These are phyloP conservation scores for Pichia paraexigua DNA, from an alignment of 805 yeast genomes.

Conservation along the genomic window DNA sequence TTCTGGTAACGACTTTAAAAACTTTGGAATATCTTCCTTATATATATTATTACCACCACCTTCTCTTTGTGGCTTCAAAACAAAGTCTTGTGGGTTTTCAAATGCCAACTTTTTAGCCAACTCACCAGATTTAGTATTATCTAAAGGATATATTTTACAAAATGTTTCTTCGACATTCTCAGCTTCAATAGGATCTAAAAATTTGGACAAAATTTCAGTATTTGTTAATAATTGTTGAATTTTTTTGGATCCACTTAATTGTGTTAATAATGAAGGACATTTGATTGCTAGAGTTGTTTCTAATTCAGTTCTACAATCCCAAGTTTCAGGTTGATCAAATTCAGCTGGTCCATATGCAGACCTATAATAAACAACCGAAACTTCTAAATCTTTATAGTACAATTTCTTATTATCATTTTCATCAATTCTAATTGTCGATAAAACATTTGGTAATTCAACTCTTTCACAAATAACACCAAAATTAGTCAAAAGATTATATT, in stretches of 20 bases:
- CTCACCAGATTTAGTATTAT: constrained; percentile 53
- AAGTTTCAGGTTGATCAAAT: constrained; percentile 54
- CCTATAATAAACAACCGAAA: constrained; percentile 85
- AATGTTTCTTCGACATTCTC: constrained; percentile 47
- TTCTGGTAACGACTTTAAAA: constrained; percentile 51
- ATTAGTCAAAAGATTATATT: constrained; percentile 52
- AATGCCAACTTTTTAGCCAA: constrained; percentile 61
- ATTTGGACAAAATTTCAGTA: constrained; percentile 37
- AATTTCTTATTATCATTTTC: constrained; percentile 41
- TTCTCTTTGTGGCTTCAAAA: constrained; percentile 95
- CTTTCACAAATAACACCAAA: constrained; percentile 58
- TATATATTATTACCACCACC: constrained; percentile 98
- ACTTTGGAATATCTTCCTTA: constrained; percentile 74
- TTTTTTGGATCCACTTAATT: constrained; percentile 88
- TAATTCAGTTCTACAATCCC: constrained; percentile 68
- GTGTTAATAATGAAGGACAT: constrained; percentile 86
- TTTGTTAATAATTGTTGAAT: constrained; percentile 82
- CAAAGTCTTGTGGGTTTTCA: constrained; percentile 61
- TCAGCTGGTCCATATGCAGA: constrained; percentile 85
- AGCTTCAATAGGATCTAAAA: constrained; percentile 18
- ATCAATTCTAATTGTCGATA: constrained; percentile 34
- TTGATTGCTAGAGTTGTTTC: constrained; percentile 79
- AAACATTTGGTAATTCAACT: constrained; percentile 55
- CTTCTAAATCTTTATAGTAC: constrained; percentile 52
- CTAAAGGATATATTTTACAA: constrained; percentile 83